Percentiles rank a stretch among this genome's conserved stretches.
Conservation (phyloP, 306 rosid species). For the Prunus mira region DNA sequence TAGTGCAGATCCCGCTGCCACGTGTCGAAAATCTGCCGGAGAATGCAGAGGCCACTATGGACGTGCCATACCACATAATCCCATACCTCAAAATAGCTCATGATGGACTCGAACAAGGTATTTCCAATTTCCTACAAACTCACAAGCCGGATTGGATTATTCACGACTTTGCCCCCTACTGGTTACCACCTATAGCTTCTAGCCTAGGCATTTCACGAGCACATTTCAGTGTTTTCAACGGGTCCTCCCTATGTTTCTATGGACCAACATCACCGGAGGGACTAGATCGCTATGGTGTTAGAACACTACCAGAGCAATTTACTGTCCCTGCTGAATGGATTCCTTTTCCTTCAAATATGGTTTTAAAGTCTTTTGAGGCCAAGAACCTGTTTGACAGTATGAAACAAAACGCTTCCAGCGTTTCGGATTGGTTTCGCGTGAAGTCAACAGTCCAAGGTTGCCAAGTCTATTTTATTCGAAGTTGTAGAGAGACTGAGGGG, state of each 20-base stretch:
- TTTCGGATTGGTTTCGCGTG: slow-evolving; percentile 3
- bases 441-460: neutral
- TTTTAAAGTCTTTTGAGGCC: neutral
- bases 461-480: slow-evolving; percentile 12
- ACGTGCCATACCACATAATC: slow-evolving; percentile 36
- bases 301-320: slow-evolving; percentile 10
- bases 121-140: slow-evolving; percentile 25
- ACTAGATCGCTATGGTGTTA: neutral
- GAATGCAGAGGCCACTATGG: slow-evolving; percentile 45
- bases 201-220: slow-evolving; percentile 24
- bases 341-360: slow-evolving; percentile 16
- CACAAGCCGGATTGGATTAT: slow-evolving; percentile 53
- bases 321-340: slow-evolving; percentile 26
- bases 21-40: slow-evolving; percentile 20
- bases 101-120: slow-evolving; percentile 39
- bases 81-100: slow-evolving; percentile 41
- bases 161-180: slow-evolving; percentile 38
- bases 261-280: neutral
- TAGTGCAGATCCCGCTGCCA: slow-evolving; percentile 26
- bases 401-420: neutral
- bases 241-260: neutral
- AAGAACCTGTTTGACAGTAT: neutral
- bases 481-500: slow-evolving; percentile 18
- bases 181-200: slow-evolving; percentile 12
- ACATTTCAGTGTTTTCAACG: slow-evolving; percentile 37